These are phyloP conservation scores for Aegle marmelos DNA, from an alignment of 345 rosid species.

Conservation along the genomic window DNA sequence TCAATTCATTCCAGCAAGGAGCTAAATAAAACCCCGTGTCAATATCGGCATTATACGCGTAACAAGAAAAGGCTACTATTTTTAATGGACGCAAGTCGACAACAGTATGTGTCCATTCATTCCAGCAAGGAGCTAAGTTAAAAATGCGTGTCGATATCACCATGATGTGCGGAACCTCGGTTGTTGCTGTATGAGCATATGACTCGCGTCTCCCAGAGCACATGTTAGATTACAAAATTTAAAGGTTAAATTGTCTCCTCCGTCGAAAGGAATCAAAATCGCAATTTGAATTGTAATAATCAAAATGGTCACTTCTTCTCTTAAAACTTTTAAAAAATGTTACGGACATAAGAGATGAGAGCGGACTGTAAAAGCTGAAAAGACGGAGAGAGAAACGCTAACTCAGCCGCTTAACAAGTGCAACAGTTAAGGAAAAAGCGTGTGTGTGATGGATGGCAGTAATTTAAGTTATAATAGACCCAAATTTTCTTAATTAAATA, in stretches of 20 bases:
- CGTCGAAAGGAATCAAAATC: background rate
- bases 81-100: background rate
- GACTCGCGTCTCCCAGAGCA: background rate
- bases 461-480: no score
- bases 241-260: background rate
- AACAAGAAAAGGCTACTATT: background rate
- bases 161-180: background rate
- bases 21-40: no score
- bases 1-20: no score
- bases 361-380: background rate
- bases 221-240: background rate
- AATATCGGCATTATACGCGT: no score
- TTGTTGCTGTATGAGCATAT: background rate
- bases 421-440: no score
- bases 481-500: no score
- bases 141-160: background rate
- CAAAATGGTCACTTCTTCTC: background rate
- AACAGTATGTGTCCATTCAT: background rate
- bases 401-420: background rate
- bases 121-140: background rate
- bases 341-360: background rate
- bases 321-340: background rate
- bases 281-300: background rate
- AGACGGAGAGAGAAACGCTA: background rate
- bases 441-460: no score